Evolutionary conservation across 2,329 filamentous ascomycete species (phyloP), one percentile per base, ranked within the genome.

Genomic region (Nannizziopsis barbatae): DNA sequence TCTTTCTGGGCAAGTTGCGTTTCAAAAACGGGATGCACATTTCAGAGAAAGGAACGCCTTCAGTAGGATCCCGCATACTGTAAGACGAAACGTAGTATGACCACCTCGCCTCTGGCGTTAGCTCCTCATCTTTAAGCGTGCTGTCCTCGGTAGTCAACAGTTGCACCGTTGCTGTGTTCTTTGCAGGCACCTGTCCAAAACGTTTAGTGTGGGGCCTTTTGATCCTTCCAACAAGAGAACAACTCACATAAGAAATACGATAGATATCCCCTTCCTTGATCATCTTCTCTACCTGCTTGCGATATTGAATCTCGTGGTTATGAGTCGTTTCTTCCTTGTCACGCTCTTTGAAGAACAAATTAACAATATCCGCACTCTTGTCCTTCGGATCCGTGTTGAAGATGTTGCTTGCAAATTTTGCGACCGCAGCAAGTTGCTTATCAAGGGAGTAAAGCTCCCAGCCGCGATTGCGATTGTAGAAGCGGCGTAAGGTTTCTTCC

Each of bases 31-130:
- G 75, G 66, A 80, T 83, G 53, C 76, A 78, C 58, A 87, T 74
- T 42, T 76, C 77, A 5, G 75, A 74, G 43, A 81, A 73, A 5
- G 75, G 71, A 2, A 92, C 75, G 11, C 85, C 85, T 65, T 92
- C 86, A 0, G 92, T 98, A 1, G 86, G 85, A 60, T 95, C 87
- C 18, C 89, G 77, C 54, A 87, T 86, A 56, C 87, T 85, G 65
- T 85, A 96, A 0, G 89, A 88, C 14, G 90, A 89, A 50, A 95
- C 86, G 63, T 98, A 98, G 69, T 93, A 94, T 58, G 90, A 86
- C 92, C 92, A 98, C 35, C 80, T 71, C 53, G 75, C 74, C 55
- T 80, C 75, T 3, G 71, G 67, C 45, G 72, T 75, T 18, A 80
- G 76, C 53, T 87, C 81, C 49, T 83, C 82, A 44, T 81, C 78